Percentiles rank a stretch among this genome's conserved stretches.
phyloP scores from a whole-genome alignment of 371 early-diverging fungal genomes.

The Apophysomyces ossiformis region DNA sequence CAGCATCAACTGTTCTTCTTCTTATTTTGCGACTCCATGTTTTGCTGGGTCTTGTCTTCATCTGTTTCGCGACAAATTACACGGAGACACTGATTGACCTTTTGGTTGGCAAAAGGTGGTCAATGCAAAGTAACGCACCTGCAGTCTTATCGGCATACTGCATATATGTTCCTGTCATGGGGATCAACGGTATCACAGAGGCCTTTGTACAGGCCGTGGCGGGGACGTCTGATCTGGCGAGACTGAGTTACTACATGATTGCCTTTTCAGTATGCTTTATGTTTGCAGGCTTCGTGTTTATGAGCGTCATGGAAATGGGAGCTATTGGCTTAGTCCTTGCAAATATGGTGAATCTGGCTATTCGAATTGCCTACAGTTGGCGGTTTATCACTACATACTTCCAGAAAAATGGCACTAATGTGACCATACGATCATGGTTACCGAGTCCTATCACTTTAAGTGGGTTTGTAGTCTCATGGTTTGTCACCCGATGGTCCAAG shows the following conservation, averaged over 20 bases:
- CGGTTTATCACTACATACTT: constrained; percentile 66
- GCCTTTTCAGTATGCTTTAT: constrained; percentile 78
- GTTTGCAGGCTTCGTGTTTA: constrained; percentile 58
- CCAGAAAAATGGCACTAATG: constrained; percentile 22
- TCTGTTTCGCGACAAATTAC: constrained; percentile 86
- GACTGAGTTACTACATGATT: constrained; percentile 76
- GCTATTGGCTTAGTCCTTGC: constrained; percentile 84
- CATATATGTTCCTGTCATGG: constrained; percentile 91
- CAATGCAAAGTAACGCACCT: constrained; percentile 54
- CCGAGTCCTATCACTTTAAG: constrained; percentile 44
- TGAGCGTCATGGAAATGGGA: constrained; percentile 63
- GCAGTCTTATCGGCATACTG: constrained; percentile 78
- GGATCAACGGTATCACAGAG: constrained; percentile 94
- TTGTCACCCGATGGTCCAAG: constrained; percentile 57
- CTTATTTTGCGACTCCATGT: constrained; percentile 78
- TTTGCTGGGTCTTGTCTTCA: constrained; percentile 78
- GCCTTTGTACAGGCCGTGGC: constrained; percentile 92
- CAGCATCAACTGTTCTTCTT: constrained; percentile 62
- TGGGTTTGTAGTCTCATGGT: constrained; percentile 59
- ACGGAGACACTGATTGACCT: constrained; percentile 74
- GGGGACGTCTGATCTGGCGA: constrained; percentile 57
- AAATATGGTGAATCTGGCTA: constrained; percentile 82
- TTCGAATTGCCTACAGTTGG: constrained; percentile 81
- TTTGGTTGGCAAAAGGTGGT: constrained; percentile 71
- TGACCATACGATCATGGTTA: constrained; percentile 38